Percentiles rank a stretch among this genome's conserved stretches.
Evolutionary conservation across 2,329 filamentous ascomycete genomes (phyloP).

Genomic region (Clonostachys sp.): DNA sequence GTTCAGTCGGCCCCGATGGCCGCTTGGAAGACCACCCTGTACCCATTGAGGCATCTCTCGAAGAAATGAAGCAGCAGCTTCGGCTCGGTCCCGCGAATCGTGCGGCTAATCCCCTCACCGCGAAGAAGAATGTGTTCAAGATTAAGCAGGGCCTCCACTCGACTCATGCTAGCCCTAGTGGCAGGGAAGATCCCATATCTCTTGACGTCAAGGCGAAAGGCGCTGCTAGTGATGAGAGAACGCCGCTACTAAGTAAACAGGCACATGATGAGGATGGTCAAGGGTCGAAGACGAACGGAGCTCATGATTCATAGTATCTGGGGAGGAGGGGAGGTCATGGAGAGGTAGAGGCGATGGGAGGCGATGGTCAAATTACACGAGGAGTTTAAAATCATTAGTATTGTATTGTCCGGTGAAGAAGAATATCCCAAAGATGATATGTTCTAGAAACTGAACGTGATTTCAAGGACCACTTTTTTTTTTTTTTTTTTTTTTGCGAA

Average conservation of each 20-base stretch:
- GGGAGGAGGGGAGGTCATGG: no score
- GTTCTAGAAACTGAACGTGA: no score
- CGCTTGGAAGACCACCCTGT: slow-evolving; percentile 40
- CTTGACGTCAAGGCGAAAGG: slow-evolving; percentile 11
- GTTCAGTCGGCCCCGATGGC: slow-evolving; percentile 50
- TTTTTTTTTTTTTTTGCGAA: no score
- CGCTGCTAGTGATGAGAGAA: slow-evolving; percentile 17
- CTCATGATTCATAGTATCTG: neutral
- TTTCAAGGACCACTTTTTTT: no score
- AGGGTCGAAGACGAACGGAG: neutral
- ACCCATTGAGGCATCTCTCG: slow-evolving; percentile 54
- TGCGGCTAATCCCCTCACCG: slow-evolving; percentile 55
- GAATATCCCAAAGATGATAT: no score
- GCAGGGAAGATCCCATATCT: neutral
- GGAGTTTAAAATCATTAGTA: no score
- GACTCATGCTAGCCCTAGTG: slow-evolving; percentile 5
- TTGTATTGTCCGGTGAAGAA: no score
- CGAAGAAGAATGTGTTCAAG: slow-evolving; percentile 60
- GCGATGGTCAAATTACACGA: no score
- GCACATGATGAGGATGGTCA: slow-evolving; percentile 10
- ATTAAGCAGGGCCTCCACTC: slow-evolving; percentile 47
- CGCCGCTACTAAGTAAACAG: slow-evolving; percentile 17
- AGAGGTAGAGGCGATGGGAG: no score
- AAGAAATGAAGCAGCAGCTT: slow-evolving; percentile 59
- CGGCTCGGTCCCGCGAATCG: slow-evolving; percentile 65